phyloP scores from a whole-genome alignment of 768 basidiomycete genomes.

The Suillus luteus region DNA sequence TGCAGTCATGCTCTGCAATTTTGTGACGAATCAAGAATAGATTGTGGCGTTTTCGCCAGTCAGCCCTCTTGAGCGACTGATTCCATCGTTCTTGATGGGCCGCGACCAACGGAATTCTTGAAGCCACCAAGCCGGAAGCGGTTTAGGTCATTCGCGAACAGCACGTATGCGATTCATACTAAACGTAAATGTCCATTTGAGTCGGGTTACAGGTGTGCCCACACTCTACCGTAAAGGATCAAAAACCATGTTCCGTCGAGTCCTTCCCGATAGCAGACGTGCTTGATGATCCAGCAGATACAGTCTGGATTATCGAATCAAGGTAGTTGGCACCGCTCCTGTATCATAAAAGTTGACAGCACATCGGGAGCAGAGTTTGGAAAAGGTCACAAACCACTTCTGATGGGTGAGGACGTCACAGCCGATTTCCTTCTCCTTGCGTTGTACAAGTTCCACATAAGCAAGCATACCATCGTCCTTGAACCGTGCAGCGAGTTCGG shows the following conservation, averaged over 20 bases:
- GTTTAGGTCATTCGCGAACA: background rate
- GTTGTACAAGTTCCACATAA: constrained; percentile 86
- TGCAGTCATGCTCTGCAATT: background rate
- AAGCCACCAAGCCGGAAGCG: background rate
- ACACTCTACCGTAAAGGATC: constrained; percentile 12
- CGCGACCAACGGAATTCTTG: background rate
- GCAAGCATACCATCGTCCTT: constrained; percentile 92
- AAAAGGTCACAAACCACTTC: constrained; percentile 65
- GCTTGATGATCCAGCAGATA: constrained; percentile 87
- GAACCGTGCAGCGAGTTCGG: constrained; percentile 77
- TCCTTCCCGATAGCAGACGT: constrained; percentile 83
- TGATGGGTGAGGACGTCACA: constrained; percentile 93
- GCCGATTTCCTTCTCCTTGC: constrained; percentile 85
- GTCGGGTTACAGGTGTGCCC: background rate
- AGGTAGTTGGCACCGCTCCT: constrained; percentile 93
- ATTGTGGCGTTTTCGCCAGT: too few relatives aligned
- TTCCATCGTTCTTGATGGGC: background rate
- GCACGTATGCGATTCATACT: background rate
- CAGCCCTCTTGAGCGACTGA: background rate
- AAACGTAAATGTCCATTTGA: background rate
- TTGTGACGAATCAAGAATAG: background rate
- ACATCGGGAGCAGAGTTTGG: background rate
- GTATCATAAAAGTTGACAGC: constrained; percentile 6
- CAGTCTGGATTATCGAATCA: constrained; percentile 79
- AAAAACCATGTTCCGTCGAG: constrained; percentile 89